Percentiles rank a stretch among this genome's conserved stretches.
Conservation (phyloP, 2,329 filamentous ascomycete genomes). For the Aspergillus arachidicola region DNA sequence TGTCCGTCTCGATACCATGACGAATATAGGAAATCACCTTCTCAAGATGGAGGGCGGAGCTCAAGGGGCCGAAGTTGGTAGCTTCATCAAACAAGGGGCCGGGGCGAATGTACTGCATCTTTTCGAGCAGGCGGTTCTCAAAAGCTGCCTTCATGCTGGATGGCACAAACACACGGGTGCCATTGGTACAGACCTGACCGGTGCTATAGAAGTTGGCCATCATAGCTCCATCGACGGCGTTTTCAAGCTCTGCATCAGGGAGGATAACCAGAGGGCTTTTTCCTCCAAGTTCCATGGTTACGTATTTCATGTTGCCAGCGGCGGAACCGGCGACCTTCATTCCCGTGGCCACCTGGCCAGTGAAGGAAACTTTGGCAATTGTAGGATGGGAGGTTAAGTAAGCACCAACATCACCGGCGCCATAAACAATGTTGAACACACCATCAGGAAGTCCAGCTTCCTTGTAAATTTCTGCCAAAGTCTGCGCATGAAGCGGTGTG, state of each 20-base stretch:
- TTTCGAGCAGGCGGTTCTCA: slow-evolving; percentile 68
- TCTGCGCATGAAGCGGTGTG: slow-evolving; percentile 78
- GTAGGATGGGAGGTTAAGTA: slow-evolving; percentile 71
- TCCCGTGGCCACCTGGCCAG: slow-evolving; percentile 81
- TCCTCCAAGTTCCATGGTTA: slow-evolving; percentile 89
- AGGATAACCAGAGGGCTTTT: slow-evolving; percentile 82
- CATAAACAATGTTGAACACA: slow-evolving; percentile 86
- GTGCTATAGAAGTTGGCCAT: slow-evolving; percentile 93
- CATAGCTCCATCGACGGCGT: slow-evolving; percentile 87
- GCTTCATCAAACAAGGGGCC: slow-evolving; percentile 70
- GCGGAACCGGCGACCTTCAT: slow-evolving; percentile 78
- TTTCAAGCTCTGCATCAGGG: slow-evolving; percentile 74
- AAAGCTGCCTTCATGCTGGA: slow-evolving; percentile 66
- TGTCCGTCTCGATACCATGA: slow-evolving; percentile 73
- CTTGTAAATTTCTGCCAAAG: slow-evolving; percentile 73
- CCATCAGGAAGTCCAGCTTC: slow-evolving; percentile 79
- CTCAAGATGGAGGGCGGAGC: slow-evolving; percentile 71
- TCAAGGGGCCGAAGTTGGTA: slow-evolving; percentile 84
- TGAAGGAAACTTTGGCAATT: slow-evolving; percentile 87
- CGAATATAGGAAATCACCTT: slow-evolving; percentile 79
- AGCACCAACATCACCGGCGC: slow-evolving; percentile 75
- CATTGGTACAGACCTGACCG: slow-evolving; percentile 91
- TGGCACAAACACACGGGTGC: slow-evolving; percentile 83
- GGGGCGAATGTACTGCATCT: slow-evolving; percentile 69
- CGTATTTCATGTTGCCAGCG: slow-evolving; percentile 79